A percentile compares a stretch with the other conserved stretches of the same genome.
Conservation (phyloP, 495 filamentous ascomycete genomes). For the Penicillium soppii region DNA sequence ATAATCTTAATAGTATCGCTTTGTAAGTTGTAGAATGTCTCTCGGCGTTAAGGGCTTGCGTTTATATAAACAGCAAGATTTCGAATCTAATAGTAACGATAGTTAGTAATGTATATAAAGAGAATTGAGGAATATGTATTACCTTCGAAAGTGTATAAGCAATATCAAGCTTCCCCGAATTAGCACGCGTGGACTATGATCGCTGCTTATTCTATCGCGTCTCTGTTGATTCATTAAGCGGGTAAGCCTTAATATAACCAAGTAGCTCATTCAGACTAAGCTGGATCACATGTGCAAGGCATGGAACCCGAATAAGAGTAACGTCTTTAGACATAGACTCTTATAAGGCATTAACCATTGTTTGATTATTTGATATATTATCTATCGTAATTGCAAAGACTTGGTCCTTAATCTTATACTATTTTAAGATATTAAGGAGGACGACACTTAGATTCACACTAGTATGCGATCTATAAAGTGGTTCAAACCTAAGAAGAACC, state of each 20-base stretch:
- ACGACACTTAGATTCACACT: too few species aligned
- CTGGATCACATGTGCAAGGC: conserved; percentile 13
- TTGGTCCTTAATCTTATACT: conserved; percentile 10
- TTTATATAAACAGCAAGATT: too few species aligned
- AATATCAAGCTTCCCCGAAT: not conserved
- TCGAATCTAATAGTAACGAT: not conserved
- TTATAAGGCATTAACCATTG: conserved; percentile 7
- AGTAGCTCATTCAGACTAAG: conserved; percentile 16
- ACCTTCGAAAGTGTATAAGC: not conserved
- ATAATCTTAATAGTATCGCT: not conserved
- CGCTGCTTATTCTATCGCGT: not conserved
- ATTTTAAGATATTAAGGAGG: not conserved
- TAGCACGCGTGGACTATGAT: not conserved
- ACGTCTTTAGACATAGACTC: conserved; percentile 6
- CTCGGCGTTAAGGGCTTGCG: too few species aligned
- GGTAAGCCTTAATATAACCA: not conserved
- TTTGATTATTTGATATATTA: conserved; percentile 14
- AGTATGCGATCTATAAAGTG: too few species aligned
- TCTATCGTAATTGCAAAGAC: conserved; percentile 10
- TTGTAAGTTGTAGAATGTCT: not conserved
- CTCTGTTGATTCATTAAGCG: not conserved
- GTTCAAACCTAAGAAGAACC: too few species aligned
- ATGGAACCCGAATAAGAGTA: conserved; percentile 8
- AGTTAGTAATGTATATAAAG: not conserved
- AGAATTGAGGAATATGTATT: not conserved